These are phyloP conservation scores for Sechiopsis laciniata DNA, from an alignment of 306 rosid genomes.

Conservation along the genomic window DNA sequence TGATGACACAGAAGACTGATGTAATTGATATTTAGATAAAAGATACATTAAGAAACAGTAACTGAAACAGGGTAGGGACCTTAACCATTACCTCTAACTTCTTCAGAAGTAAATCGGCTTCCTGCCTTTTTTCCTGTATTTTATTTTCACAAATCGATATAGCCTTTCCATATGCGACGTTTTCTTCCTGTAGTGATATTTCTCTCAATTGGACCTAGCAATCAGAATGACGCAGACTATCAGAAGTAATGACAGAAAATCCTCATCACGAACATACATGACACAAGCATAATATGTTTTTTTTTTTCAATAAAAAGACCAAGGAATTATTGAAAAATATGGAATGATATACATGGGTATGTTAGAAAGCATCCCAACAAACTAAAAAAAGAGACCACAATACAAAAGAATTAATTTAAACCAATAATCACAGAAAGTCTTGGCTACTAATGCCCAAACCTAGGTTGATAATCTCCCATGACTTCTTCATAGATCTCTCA, in stretches of 20 bases:
- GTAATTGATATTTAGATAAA: not conserved
- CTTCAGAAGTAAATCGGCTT: constrained; percentile 41
- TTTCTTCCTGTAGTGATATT: constrained; percentile 70
- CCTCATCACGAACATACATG: not conserved
- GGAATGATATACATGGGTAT: no score
- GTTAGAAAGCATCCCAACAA: not conserved
- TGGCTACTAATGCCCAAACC: not conserved
- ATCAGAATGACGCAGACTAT: not conserved
- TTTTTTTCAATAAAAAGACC: no score
- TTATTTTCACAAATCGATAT: constrained; percentile 56
- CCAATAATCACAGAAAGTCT: not conserved
- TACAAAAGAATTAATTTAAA: not conserved
- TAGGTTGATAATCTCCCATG: not conserved
- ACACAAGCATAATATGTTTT: not conserved
- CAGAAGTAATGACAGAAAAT: not conserved
- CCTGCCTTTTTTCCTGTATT: constrained; percentile 59
- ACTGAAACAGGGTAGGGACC: not conserved
- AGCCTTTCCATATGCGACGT: constrained; percentile 54
- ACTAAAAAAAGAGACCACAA: not conserved
- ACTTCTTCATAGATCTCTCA: not conserved
- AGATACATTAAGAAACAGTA: not conserved
- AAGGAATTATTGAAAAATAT: no score
- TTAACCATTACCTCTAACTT: constrained; percentile 54
- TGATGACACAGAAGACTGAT: not conserved
- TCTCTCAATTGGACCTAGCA: constrained; percentile 78